A percentile compares a stretch with the other conserved stretches of the same genome.
Conservation (phyloP, 352 stramenopile genomes). For the Elongisporangium prolatum region DNA sequence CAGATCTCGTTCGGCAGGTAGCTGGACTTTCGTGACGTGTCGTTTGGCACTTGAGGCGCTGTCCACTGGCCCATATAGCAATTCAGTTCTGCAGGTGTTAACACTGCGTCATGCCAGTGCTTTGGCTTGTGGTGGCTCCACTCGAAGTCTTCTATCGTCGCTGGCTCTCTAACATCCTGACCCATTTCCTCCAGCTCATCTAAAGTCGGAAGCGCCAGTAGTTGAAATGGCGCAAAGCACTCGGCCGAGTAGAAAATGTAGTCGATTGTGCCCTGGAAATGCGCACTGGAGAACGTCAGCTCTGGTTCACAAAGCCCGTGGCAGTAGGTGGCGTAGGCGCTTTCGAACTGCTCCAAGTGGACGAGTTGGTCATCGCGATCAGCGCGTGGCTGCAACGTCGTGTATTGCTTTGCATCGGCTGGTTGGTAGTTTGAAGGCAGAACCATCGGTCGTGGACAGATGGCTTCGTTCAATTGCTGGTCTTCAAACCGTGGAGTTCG, state of each 20-base stretch:
- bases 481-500: slow-evolving; percentile 62
- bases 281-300: slow-evolving; percentile 60
- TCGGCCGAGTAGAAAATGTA: slow-evolving; percentile 81
- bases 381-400: slow-evolving; percentile 26
- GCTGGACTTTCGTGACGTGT: slow-evolving; percentile 13
- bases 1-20: slow-evolving; percentile 67
- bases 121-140: slow-evolving; percentile 33
- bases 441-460: slow-evolving; percentile 30
- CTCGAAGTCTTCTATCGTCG: slow-evolving; percentile 21
- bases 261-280: slow-evolving; percentile 63
- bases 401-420: slow-evolving; percentile 23
- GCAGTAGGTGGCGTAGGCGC: slow-evolving; percentile 59
- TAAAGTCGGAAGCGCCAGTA: slow-evolving; percentile 49
- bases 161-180: slow-evolving; percentile 25
- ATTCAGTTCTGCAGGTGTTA: slow-evolving; percentile 4
- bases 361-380: slow-evolving; percentile 49
- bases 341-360: slow-evolving; percentile 63
- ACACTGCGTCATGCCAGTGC: slow-evolving; percentile 20
- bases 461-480: slow-evolving; percentile 23
- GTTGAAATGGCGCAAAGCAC: slow-evolving; percentile 42
- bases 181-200: slow-evolving; percentile 34
- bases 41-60: slow-evolving; percentile 35
- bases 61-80: slow-evolving; percentile 54
- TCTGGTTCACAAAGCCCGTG: slow-evolving; percentile 55
- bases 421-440: slow-evolving; percentile 7